Base-by-base conservation (phyloP, 345 rosid species). In the Limnanthes douglasii region DNA sequence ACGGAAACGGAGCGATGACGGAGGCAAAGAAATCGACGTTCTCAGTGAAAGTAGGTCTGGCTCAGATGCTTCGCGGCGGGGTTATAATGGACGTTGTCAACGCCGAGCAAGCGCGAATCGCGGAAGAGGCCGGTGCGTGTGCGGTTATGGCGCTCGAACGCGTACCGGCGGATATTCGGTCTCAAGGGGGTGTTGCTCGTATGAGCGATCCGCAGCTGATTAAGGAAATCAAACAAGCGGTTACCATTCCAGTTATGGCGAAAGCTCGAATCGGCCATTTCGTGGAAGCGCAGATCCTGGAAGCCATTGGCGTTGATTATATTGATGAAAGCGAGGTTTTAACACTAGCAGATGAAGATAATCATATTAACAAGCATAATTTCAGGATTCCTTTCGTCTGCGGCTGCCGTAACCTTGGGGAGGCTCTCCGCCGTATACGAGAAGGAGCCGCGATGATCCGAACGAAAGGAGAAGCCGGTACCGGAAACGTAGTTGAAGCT, bases 381-480 rank as follows among this genome's bases (percentile, higher is more conserved):
- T 83, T 78, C 60, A 45, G 73, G 18, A 61, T 74, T 31, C 95
- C 95, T 2, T 83, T 83, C 51, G 90, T 78, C 3, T 82, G 94
- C 20, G 90, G 86, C 1, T 82, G 90, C 54, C 60, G 79, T 16
- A 82, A 78, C 20, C 56, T 82, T 17, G 94, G 94, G 3, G 90
- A 82, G 38, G 94, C 92, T 1, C 56, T 82, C 22, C 30, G 90
- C 15, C 34, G 90, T 46, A 65, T 78, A 37, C 75, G 82, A 3
- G 94, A 82, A 42, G 85, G 90, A 3, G 82, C 94, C 0, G 86
- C 86, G 1, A 82, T 82, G 94, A 82, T 82, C 17, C 50, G 94
- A 10, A 82, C 94, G 9, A 78, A 82, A 40, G 94, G 92, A 0
- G 92, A 82, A 45, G 94, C 90, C 0, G 94, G 94, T 2, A 78